Conservation (phyloP, 148 eudicot genomes). For the Cornus florida region DNA sequence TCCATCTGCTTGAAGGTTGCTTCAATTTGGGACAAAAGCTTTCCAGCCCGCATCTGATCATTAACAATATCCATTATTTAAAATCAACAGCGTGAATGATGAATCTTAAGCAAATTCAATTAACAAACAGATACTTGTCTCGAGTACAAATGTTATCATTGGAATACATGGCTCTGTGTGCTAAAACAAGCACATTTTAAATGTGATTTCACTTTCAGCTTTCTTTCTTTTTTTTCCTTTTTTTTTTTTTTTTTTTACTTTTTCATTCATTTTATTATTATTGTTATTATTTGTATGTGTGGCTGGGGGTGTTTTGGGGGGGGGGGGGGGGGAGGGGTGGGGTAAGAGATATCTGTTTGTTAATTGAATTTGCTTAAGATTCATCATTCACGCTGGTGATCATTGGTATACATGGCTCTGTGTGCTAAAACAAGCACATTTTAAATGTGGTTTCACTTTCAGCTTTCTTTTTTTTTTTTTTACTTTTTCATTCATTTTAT, state of each 20-base stretch:
- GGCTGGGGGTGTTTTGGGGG: no score
- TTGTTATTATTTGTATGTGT: no score
- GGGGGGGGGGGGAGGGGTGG: no score
- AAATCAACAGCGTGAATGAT: neutral
- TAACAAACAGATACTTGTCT: neutral
- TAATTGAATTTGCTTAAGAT: neutral
- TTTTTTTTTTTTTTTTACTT: no score
- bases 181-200: no score
- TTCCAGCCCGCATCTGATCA: slow-evolving; percentile 72
- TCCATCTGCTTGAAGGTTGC: slow-evolving; percentile 91
- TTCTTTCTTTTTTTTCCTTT: no score
- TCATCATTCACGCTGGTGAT: neutral
- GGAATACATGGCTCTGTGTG: neutral
- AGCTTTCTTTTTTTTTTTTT: neutral
- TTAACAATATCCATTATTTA: slow-evolving; percentile 16
- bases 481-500: no score
- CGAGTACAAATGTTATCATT: neutral
- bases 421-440: neutral
- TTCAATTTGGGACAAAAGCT: slow-evolving; percentile 81
- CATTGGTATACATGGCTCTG: neutral
- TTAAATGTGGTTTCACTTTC: no score
- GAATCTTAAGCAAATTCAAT: neutral
- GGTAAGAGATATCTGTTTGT: neutral
- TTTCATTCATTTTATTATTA: no score
- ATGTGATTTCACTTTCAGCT: neutral